Evolutionary conservation across 352 stramenopile species (phyloP), one percentile per base, ranked within the genome.

Genomic region (Phytophthora vignae): DNA sequence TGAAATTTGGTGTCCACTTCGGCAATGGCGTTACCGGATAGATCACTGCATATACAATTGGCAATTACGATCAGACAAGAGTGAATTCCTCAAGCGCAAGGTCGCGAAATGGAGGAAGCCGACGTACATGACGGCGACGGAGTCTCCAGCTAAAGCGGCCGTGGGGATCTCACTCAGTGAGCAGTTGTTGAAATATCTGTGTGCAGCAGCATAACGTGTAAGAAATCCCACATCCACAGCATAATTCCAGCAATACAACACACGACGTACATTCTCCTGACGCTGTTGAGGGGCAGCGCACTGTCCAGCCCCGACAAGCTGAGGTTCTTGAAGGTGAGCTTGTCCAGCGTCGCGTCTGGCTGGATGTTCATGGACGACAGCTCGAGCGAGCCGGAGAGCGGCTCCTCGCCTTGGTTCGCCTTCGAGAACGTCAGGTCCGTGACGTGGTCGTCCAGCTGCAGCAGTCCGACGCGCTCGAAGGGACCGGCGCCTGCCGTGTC

Each of bases 341-440:
- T 83, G 21, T 83, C 64, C 49, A 92, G 72, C 46, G 73, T 84
- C 12, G 53, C 29, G 15, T 73, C 54, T 9, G 84, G 73, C 64
- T 91, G 79, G 22, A 92, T 71, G 60, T 92, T 94, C 73, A 94
- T 77, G 31, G 87, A 92, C 29, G 87, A 81, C 7, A 94, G 67
- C 55, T 92, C 80, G 17, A 94, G 62, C 3, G 75, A 58, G 2
- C 74, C 72, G 1, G 64, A 60, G 17, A 92, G 72, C 40, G 84
- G 83, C 17, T 79, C 64, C 17, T 79, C 60, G 8, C 64, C 27
- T 14, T 77, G 48, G 1, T 70, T 60, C 12, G 82, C 83, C 29
- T 80, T 75, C 6, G 67, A 69, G 58, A 94, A 94, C 27, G 77
- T 81, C 50, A 94, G 68, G 19, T 84, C 65, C 10, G 74, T 78